Conservation (phyloP, 192 early-diverging fungal genomes). For the Lobulomyces angularis region DNA sequence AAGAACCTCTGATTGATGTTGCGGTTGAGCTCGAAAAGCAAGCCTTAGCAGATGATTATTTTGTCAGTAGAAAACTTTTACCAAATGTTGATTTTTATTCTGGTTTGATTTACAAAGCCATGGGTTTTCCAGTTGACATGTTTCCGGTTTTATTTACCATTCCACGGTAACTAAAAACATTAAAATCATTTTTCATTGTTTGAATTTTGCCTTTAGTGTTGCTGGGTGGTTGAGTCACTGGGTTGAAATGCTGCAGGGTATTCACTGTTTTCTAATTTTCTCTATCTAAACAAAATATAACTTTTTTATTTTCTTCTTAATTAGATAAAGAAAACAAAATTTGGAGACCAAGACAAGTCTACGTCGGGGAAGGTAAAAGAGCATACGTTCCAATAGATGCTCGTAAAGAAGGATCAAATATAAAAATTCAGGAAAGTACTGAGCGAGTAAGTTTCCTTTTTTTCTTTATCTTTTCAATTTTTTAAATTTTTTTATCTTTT, state of each 20-base stretch:
- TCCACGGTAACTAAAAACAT: no score
- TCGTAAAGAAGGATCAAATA: no score
- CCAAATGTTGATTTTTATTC: conserved; percentile 48
- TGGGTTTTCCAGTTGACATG: conserved; percentile 63
- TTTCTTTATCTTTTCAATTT: no score
- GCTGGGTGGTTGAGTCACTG: conserved; percentile 53
- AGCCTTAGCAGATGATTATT: conserved; percentile 50
- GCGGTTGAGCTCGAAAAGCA: conserved; percentile 48
- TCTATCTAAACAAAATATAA: no score
- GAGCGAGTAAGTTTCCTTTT: no score
- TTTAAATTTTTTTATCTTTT: no score
- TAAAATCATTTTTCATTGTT: no score
- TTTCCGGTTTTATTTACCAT: conserved; percentile 59
- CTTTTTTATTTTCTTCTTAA: no score
- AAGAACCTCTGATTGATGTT: conserved; percentile 46
- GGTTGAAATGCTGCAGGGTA: conserved; percentile 45
- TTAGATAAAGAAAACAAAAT: conserved; percentile 40
- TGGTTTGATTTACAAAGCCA: conserved; percentile 51
- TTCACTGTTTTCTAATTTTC: no score
- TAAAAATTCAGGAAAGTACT: no score
- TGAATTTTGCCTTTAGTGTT: conserved; percentile 27
- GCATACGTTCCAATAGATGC: conserved; percentile 28
- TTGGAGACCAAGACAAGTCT: conserved; percentile 54
- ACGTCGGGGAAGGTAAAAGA: conserved; percentile 33
- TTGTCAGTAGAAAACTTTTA: conserved; percentile 48